Evolutionary conservation across 2,329 filamentous ascomycete genomes (phyloP), one percentile per base, ranked within the genome.

Genomic region (Zymoseptoria passerinii): DNA sequence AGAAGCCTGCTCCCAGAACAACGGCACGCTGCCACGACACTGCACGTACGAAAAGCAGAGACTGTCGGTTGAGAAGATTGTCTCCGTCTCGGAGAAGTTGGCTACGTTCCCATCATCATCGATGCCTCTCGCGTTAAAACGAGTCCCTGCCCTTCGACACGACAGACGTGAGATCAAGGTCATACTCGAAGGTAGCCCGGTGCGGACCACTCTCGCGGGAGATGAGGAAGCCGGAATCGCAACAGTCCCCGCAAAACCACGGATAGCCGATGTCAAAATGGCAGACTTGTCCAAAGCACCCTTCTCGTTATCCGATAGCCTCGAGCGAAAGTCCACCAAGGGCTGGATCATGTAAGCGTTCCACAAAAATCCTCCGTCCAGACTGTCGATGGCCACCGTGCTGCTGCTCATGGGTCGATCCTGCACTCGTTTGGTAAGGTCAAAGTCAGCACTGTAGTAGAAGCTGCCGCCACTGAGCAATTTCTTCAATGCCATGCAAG

Each of bases 81-180:
- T 95, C 75, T 99, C 94, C 0, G 91, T 94, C 74, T 99, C 94
- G n/a, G 97, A 94, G 74, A 96, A 99, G 73, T 99, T 99, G 61
- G 94, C 92, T 28, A 97, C 94, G 67, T 97, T 90, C 13, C 94
- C 94, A 69, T 97, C 91, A 71, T 99, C 94, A 70, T 99, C 94
- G 63, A 99, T 96, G 48, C 94, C 94, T 65, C 94, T 83, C n/a
- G 92, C 88, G 72, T 97, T 97, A 79, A 97, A 99, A 48, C 94
- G 83, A 16, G 94, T 99, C 20, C 94, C 94, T 18, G 94, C 94
- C 75, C 92, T 84, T 66, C 86, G 83, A 70, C 92, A 97, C 1
- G 94, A 97, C 44, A 97, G 79, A 29, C 94, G 84, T 1, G 94
- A 97, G 61, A 97, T 94, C 20, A 97, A 80, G 0, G 92, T 96